phyloP scores from a whole-genome alignment of 208 protist genomes.

The Crithidia bombi region DNA sequence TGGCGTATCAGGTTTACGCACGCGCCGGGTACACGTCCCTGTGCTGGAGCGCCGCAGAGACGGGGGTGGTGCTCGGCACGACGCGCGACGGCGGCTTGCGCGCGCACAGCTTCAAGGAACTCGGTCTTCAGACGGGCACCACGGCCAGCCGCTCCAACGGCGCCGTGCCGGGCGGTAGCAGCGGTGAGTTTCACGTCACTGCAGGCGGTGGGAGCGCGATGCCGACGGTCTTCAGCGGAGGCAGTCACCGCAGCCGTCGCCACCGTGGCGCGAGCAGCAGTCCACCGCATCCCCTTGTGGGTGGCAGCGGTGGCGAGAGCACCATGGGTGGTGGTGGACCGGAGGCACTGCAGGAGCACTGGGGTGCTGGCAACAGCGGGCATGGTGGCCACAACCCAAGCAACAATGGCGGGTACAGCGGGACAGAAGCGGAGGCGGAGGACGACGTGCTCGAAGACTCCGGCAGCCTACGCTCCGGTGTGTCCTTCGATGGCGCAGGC shows the following conservation, averaged over 20 bases:
- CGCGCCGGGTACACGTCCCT: slow-evolving; percentile 65
- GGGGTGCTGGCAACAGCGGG: slow-evolving; percentile 13
- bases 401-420: slow-evolving; percentile 28
- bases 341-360: slow-evolving; percentile 17
- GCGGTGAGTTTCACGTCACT: neutral
- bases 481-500: slow-evolving; percentile 18
- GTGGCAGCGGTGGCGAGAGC: too few relatives aligned
- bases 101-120: slow-evolving; percentile 44
- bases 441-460: slow-evolving; percentile 29
- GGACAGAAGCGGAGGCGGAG: slow-evolving; percentile 33
- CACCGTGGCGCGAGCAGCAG: slow-evolving; percentile 18
- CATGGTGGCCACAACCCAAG: neutral
- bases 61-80: slow-evolving; percentile 48
- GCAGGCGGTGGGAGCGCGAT: neutral
- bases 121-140: slow-evolving; percentile 2
- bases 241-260: slow-evolving; percentile 15
- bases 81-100: slow-evolving; percentile 52
- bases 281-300: neutral
- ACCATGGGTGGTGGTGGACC: neutral
- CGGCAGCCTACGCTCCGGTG: slow-evolving; percentile 27
- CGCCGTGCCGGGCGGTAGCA: neutral
- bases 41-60: slow-evolving; percentile 49
- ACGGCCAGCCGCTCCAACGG: neutral
- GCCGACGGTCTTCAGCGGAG: neutral
- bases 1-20: slow-evolving; percentile 34